Evolutionary conservation across 345 rosid genomes (phyloP).

Genomic region (Heritiera littoralis): DNA sequence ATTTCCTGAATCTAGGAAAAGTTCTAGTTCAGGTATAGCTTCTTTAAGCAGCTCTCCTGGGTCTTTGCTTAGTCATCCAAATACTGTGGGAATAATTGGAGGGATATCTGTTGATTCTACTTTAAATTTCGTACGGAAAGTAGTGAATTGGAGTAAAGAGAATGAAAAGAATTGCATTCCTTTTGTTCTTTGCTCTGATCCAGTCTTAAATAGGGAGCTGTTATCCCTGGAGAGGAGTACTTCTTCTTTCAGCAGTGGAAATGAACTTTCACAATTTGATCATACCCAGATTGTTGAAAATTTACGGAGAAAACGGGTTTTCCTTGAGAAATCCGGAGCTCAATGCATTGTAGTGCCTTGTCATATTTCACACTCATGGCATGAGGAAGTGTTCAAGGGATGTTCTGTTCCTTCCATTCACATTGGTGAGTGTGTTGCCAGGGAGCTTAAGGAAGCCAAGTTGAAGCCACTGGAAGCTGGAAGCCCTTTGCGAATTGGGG

Average conservation of each 20-base stretch:
- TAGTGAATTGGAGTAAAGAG: slow-evolving; percentile 53
- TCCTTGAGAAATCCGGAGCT: slow-evolving; percentile 69
- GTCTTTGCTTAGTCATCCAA: slow-evolving; percentile 51
- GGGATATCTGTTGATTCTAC: slow-evolving; percentile 60
- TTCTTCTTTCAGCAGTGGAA: slow-evolving; percentile 40
- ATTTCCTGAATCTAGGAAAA: slow-evolving; percentile 45
- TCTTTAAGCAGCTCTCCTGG: slow-evolving; percentile 28
- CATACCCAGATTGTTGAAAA: slow-evolving; percentile 39
- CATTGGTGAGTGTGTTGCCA: slow-evolving; percentile 61
- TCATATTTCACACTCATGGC: slow-evolving; percentile 60
- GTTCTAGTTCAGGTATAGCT: slow-evolving; percentile 33
- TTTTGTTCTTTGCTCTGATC: slow-evolving; percentile 73
- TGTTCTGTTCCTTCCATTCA: slow-evolving; percentile 58
- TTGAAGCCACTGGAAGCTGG: slow-evolving; percentile 71
- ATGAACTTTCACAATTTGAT: slow-evolving; percentile 36
- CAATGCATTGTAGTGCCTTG: slow-evolving; percentile 66
- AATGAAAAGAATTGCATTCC: slow-evolving; percentile 53
- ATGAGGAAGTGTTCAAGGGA: slow-evolving; percentile 52
- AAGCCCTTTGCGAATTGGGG: slow-evolving; percentile 55
- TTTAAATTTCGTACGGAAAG: slow-evolving; percentile 54
- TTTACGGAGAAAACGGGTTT: slow-evolving; percentile 44
- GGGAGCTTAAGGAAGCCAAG: slow-evolving; percentile 53
- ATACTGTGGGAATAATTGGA: slow-evolving; percentile 72
- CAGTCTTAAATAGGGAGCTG: slow-evolving; percentile 56
- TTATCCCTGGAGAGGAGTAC: slow-evolving; percentile 45